Evolutionary conservation across 2,329 filamentous ascomycete genomes (phyloP).

Genomic region (Microcyclospora pomicola): DNA sequence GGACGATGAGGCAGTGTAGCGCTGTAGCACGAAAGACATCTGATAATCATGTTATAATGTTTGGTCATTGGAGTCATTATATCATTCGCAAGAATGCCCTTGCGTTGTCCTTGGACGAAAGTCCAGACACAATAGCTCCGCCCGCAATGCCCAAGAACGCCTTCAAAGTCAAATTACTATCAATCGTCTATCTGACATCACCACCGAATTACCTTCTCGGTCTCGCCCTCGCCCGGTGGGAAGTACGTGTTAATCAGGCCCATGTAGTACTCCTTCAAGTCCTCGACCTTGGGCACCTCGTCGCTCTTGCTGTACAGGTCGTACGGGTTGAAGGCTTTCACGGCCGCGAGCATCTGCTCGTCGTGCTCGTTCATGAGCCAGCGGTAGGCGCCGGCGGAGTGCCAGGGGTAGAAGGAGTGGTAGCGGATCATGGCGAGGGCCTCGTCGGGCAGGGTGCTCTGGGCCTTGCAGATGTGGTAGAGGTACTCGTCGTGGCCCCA

Average conservation of each 20-base stretch:
- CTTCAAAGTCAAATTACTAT: too few relatives aligned
- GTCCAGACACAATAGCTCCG: too few relatives aligned
- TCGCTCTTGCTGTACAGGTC: conserved; percentile 89
- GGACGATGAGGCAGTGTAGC: too few relatives aligned
- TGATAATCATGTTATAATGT: too few relatives aligned
- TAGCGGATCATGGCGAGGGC: conserved; percentile 86
- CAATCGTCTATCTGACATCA: conserved; percentile 20
- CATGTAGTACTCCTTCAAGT: conserved; percentile 66
- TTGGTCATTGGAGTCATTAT: too few relatives aligned
- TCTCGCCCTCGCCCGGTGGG: conserved; percentile 24
- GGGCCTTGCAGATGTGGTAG: conserved; percentile 74
- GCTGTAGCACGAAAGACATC: too few relatives aligned
- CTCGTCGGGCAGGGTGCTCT: conserved; percentile 65
- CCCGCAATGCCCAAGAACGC: too few relatives aligned
- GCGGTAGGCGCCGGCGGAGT: conserved; percentile 63
- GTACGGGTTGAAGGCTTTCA: conserved; percentile 80
- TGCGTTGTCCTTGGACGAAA: too few relatives aligned
- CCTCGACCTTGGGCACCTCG: conserved; percentile 58
- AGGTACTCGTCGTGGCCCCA: conserved; percentile 87
- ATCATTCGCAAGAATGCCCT: too few relatives aligned
- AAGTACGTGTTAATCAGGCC: conserved; percentile 57
- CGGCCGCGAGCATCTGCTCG: conserved; percentile 62
- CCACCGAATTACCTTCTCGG: conserved; percentile 51
- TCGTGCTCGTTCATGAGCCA: conserved; percentile 79
- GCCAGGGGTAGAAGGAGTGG: conserved; percentile 90